Evolutionary conservation across 2,329 filamentous ascomycete species (phyloP).

Genomic region (Orbilia oligospora): DNA sequence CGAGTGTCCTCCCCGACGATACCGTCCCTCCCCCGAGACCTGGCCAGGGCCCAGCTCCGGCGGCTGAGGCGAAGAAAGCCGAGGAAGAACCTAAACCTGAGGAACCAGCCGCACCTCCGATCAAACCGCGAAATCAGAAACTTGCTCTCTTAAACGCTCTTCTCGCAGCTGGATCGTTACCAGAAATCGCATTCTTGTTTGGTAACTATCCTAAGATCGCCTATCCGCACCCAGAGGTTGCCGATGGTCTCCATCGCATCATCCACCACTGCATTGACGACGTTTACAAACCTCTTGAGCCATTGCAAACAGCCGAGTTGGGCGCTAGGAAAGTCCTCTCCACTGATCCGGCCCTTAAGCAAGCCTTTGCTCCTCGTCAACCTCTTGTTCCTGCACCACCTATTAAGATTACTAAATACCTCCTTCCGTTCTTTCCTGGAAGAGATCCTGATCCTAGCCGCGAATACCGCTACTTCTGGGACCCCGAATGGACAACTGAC

Average conservation of each 20-base stretch:
- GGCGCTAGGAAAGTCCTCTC: conserved; percentile 62
- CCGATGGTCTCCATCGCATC: conserved; percentile 86
- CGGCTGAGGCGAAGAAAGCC: conserved; percentile 70
- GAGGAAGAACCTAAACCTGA: conserved; percentile 71
- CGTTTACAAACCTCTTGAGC: conserved; percentile 74
- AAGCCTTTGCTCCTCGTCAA: conserved; percentile 81
- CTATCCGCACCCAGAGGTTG: conserved; percentile 85
- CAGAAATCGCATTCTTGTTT: conserved; percentile 91
- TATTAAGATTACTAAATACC: conserved; percentile 51
- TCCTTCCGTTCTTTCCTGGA: conserved; percentile 50
- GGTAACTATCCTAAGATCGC: conserved; percentile 94
- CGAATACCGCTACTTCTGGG: conserved; percentile 94
- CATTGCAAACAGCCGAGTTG: conserved; percentile 75
- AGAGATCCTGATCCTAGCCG: conserved; percentile 55
- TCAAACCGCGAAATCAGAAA: conserved; percentile 81
- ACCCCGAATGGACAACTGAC: conserved; percentile 90
- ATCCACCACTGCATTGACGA: conserved; percentile 85
- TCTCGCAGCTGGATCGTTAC: conserved; percentile 89
- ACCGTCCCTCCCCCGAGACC: conserved; percentile 72
- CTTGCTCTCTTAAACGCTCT: conserved; percentile 85
- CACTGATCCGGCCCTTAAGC: conserved; percentile 54
- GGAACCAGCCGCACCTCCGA: conserved; percentile 65
- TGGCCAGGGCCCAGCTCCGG: conserved; percentile 71
- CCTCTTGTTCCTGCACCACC: conserved; percentile 73
- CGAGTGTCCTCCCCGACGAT: conserved; percentile 89